Evolutionary conservation across 1,284 basidiomycete genomes (phyloP).

Genomic region (Microbotryum violaceum): DNA sequence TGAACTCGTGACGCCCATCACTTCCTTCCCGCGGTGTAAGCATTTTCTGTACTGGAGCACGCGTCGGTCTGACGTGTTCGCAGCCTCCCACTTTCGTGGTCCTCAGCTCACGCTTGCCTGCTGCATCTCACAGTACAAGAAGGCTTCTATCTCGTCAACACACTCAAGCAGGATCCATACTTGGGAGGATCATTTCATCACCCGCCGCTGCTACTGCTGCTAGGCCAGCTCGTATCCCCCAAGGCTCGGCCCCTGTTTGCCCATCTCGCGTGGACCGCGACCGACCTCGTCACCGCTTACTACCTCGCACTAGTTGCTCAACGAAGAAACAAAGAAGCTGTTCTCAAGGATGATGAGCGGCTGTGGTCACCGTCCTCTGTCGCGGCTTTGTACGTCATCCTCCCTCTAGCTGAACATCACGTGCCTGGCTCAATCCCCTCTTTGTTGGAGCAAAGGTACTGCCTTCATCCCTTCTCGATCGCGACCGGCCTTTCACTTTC

Average conservation of each 20-base stretch:
- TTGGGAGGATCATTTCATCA: constrained; percentile 74
- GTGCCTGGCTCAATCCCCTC: constrained; percentile 7
- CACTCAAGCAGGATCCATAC: constrained; percentile 70
- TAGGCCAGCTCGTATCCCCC: constrained; percentile 16
- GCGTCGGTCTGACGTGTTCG: constrained; percentile 39
- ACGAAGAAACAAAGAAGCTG: constrained; percentile 7
- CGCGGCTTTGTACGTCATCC: constrained; percentile 53
- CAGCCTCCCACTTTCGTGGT: not conserved
- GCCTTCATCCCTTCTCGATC: constrained; percentile 80
- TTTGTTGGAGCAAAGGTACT: constrained; percentile 51
- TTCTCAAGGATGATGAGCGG: constrained; percentile 38
- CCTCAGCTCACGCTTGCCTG: not conserved
- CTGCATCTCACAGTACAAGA: constrained; percentile 59
- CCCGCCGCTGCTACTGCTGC: constrained; percentile 45
- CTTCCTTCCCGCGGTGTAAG: constrained; percentile 49
- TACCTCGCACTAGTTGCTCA: constrained; percentile 55
- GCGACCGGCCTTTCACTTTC: constrained; percentile 71
- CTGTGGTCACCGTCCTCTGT: constrained; percentile 53
- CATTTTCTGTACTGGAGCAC: constrained; percentile 47
- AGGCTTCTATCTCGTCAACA: constrained; percentile 63
- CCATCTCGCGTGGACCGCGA: constrained; percentile 73
- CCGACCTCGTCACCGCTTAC: constrained; percentile 60
- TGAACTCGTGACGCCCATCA: constrained; percentile 73
- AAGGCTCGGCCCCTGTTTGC: constrained; percentile 44
- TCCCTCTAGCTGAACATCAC: not conserved